Conservation (phyloP, 345 rosid species). For the Euphorbia lathyris region DNA sequence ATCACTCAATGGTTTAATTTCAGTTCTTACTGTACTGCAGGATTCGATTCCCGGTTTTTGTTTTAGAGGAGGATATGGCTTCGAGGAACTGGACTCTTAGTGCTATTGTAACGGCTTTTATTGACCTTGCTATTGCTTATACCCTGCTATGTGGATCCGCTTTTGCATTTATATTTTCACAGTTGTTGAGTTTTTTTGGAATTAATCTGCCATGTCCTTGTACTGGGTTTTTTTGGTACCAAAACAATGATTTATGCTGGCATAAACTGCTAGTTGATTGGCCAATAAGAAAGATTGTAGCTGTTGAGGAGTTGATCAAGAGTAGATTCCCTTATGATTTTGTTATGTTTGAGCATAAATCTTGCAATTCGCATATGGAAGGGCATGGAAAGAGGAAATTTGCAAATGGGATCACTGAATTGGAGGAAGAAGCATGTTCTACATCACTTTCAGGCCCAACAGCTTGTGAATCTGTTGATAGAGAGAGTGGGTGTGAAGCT, state of each 20-base stretch:
- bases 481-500: slow-evolving; percentile 37
- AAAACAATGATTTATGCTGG: slow-evolving; percentile 17
- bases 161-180: slow-evolving; percentile 16
- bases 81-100: slow-evolving; percentile 23
- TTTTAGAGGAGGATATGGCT: slow-evolving; percentile 11
- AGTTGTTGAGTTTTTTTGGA: slow-evolving; percentile 15
- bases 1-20: too few relatives aligned
- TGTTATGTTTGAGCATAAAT: slow-evolving; percentile 32
- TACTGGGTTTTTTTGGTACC: slow-evolving; percentile 25
- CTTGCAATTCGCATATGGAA: slow-evolving; percentile 17
- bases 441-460: slow-evolving; percentile 28
- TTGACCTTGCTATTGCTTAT: slow-evolving; percentile 26
- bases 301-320: slow-evolving; percentile 22
- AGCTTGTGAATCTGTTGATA: slow-evolving; percentile 28
- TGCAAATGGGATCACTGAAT: slow-evolving; percentile 20
- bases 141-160: slow-evolving; percentile 22
- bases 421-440: slow-evolving; percentile 30
- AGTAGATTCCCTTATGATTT: slow-evolving; percentile 27
- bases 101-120: slow-evolving; percentile 21
- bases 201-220: slow-evolving; percentile 24
- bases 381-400: slow-evolving; percentile 13
- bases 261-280: slow-evolving; percentile 26
- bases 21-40: neutral
- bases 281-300: slow-evolving; percentile 19
- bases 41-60: neutral